Base-by-base conservation (phyloP, 768 basidiomycete genomes). In the Lentinus tigrinus region DNA sequence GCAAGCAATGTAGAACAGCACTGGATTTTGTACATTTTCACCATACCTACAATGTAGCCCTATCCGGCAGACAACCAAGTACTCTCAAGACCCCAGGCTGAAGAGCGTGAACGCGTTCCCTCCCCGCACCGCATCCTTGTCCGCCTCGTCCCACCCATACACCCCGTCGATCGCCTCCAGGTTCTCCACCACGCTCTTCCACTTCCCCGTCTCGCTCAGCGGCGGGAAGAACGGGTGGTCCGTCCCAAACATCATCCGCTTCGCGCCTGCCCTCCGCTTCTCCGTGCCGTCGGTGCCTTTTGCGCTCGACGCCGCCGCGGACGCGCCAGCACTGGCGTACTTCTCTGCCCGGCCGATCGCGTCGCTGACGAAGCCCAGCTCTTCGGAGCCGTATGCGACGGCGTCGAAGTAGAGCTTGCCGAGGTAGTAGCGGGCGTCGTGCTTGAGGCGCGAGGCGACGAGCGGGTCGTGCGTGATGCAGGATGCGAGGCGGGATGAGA, bases 141-240 rank as follows among this genome's bases (percentile, higher is more conserved):
- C 85, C 24, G 68, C 75, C 21, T 80, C 73, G 21, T 70, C 74
- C 81, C 91, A 91, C 9, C 83, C 83, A 46, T 78, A 71, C 9
- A 89, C 87, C 4, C 70, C 75, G 43, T 84, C 78, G 57, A 95
- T 92, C 2, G 93, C 92, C 54, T 88, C 84, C 55, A 94, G 68
- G 71, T 94, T 95, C 63, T 93, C 91, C 27, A 89, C 83, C 3
- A 93, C 93, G 66, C 90, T 92, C 72, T 75, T 81, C 93, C 93
- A 95, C 68, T 85, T 91, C 58, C 85, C 83, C 43, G 77, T 79
- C 47, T 75, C 73, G 59, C 76, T 73, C 38, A 94, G 78, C 2
- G 93, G 93, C 16, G 93, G 93, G 75, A 95, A 95, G 78, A 94
- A 94, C 0, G 91, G 93, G 69, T 94, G 89, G 68, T 94, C 93